Evolutionary conservation across 1,284 basidiomycete species (phyloP), one percentile per base, ranked within the genome.

Genomic region (Ceratobasidium sp.): DNA sequence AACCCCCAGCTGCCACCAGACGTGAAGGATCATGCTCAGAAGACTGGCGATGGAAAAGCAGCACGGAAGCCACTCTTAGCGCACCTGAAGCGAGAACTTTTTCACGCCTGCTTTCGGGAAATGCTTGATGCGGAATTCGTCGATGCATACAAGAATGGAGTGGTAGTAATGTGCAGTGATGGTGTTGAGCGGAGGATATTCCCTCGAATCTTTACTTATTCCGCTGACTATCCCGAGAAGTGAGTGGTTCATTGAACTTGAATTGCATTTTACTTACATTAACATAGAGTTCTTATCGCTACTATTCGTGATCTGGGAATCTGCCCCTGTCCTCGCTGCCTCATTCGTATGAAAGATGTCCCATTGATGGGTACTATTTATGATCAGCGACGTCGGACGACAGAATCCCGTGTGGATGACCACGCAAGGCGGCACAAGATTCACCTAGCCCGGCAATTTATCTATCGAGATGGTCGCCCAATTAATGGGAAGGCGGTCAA

Each of bases 171-270:
- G 11, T 83, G 81, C 64, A 33, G 54, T 1, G 82, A 84, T 77
- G 80, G 80, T 0, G 71, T 83, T 0, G 45, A 47, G 3, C 63
- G 77, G 0, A 76, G 75, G n/a, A 71, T 82, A 0, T 83, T 81
- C 63, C 79, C 76, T 9, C 75, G 77, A 0, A 77, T 84, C 11
- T 80, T 83, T n/a, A 81, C 78, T 1, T 82, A 84, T 74, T 79
- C 81, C 1, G 80, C 80, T 79, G 81, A 79, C 74, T 84, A 84
- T 54, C 81, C 80, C 0, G 82, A 84, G 50, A 84, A 83, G 83
- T 84, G 67, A 59, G 78, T 78, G 1, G 4, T 11, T 22, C 7
- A 31, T 36, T 62, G 2, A 17, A 22, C 29, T 62, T n/a, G 1
- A 41, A 45, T 22, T 41, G 6, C 6, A 41, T 41, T n/a, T 41